A percentile compares a stretch with the other conserved stretches of the same genome.
These are phyloP conservation scores for Ascochyta viciae-villosae DNA, from an alignment of 2,329 filamentous ascomycete genomes.

Conservation along the genomic window DNA sequence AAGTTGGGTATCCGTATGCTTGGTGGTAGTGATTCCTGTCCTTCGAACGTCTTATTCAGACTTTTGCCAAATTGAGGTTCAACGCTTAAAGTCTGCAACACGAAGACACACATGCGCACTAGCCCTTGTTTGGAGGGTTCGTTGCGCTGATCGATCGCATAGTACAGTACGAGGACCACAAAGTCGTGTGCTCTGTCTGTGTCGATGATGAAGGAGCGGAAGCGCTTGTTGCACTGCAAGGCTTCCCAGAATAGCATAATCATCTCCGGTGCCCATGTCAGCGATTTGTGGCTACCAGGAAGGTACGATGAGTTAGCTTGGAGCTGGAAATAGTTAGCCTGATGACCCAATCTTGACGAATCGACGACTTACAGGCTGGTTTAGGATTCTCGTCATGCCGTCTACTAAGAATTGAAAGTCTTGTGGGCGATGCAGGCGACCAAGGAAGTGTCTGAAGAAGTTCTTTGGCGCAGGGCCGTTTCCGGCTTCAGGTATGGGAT, in stretches of 20 bases:
- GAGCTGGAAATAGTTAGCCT: constrained; percentile 58
- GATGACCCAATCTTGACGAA: too few relatives aligned
- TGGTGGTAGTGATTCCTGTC: constrained; percentile 83
- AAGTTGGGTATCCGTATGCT: constrained; percentile 85
- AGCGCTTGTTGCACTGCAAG: constrained; percentile 96
- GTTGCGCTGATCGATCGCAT: constrained; percentile 86
- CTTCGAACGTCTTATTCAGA: constrained; percentile 86
- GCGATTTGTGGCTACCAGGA: constrained; percentile 78
- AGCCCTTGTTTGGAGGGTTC: constrained; percentile 89
- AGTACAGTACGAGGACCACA: constrained; percentile 87
- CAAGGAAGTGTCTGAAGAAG: constrained; percentile 90
- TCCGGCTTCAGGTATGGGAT: constrained; percentile 82
- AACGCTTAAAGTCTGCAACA: constrained; percentile 92
- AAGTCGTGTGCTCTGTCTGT: constrained; percentile 94
- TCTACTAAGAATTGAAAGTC: constrained; percentile 98
- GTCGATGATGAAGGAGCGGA: constrained; percentile 95
- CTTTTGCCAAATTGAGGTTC: constrained; percentile 90
- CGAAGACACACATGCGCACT: constrained; percentile 96
- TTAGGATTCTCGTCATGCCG: constrained; percentile 89
- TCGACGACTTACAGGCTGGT: constrained; percentile 70
- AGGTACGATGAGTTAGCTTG: constrained; percentile 89
- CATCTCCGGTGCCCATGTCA: constrained; percentile 92
- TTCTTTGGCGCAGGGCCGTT: constrained; percentile 77
- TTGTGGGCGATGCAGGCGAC: constrained; percentile 87
- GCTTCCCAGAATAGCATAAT: constrained; percentile 98